Evolutionary conservation across 2,329 filamentous ascomycete species (phyloP), one percentile per base, ranked within the genome.

Genomic region (Malbranchea zuffiana): DNA sequence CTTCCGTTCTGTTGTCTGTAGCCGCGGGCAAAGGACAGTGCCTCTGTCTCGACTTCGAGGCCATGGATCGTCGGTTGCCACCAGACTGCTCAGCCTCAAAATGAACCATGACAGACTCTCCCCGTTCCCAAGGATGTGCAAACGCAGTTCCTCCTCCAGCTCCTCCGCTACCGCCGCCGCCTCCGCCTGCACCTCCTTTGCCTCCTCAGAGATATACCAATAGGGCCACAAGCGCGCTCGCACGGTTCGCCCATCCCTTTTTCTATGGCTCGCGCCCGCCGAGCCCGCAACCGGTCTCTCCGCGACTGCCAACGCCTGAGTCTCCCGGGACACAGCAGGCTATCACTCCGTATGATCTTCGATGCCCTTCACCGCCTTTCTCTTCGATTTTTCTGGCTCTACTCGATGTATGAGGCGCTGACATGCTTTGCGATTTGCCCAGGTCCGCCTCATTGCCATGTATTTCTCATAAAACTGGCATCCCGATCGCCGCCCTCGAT

Each of bases 401-500:
- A 15, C n/a, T 6, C n/a, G 23, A 7, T n/a, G 7, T 25, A 25
- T 25, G n/a, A 25, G 7, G 7, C 7, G n/a, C 7, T 25, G 23
- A 25, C n/a, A 25, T n/a, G 23, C 23, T 23, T 23, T 29, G 18
- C n/a, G 16, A 35, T 40, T 18, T 32, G 11, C 40, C 39, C 43
- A 68, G 63, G 41, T 60, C 65, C 29, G 62, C 63, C 40, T 63
- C 62, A 40, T 69, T 67, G 27, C 69, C 71, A 49, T 71, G 74
- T 47, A 65, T 74, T 40, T 71, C 67, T 49, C 73, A 79, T 55
- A 71, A 69, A 48, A 79, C 75, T n/a, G 74, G 74, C 30, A 68
- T 79, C 36, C 69, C 74, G 44, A 78, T 80, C 49, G 60, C 70
- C 28, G 71, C 75, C 24, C 61, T 80, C 35, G 74, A 78, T 54